A percentile compares a stretch with the other conserved stretches of the same genome.
Conservation (phyloP, 2,329 filamentous ascomycete genomes). For the Epicoccum sorghinum region DNA sequence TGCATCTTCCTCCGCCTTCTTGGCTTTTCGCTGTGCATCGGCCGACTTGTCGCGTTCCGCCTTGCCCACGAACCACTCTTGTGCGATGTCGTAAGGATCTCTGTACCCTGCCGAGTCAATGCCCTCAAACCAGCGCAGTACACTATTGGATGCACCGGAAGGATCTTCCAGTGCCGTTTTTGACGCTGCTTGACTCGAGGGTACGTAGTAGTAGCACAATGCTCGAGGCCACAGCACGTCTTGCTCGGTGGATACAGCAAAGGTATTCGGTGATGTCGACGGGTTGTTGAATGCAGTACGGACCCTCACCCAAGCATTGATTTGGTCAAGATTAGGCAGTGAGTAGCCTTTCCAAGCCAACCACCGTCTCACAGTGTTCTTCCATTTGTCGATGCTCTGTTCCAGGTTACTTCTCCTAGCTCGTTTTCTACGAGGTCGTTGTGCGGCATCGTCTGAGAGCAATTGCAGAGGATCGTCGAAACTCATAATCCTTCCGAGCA, state of each 20-base stretch:
- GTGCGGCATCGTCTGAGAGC: conserved; percentile 24
- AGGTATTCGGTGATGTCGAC: conserved; percentile 15
- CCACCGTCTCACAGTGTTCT: conserved; percentile 40
- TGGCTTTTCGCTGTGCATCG: conserved; percentile 51
- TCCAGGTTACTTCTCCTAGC: conserved; percentile 32
- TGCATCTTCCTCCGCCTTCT: conserved; percentile 56
- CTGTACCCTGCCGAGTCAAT: conserved; percentile 39
- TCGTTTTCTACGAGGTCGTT: conserved; percentile 33
- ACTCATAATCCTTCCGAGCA: conserved; percentile 37
- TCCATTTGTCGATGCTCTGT: conserved; percentile 44
- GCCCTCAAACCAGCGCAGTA: conserved; percentile 41
- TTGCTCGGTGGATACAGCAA: conserved; percentile 19
- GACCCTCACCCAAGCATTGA: conserved; percentile 41
- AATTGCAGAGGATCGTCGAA: conserved; percentile 38
- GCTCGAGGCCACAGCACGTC: conserved; percentile 46
- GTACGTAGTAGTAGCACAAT: conserved; percentile 39
- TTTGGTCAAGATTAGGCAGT: conserved; percentile 32
- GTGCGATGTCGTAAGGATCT: conserved; percentile 43
- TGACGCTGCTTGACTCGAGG: not conserved
- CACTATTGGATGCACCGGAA: conserved; percentile 9
- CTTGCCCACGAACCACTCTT: conserved; percentile 47
- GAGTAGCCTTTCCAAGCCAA: conserved; percentile 43
- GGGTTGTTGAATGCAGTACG: conserved; percentile 25
- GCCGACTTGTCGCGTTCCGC: conserved; percentile 41
- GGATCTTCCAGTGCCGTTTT: not conserved